phyloP scores from a whole-genome alignment of 108 stramenopile genomes.

The Cyclostephanos invisitatus region DNA sequence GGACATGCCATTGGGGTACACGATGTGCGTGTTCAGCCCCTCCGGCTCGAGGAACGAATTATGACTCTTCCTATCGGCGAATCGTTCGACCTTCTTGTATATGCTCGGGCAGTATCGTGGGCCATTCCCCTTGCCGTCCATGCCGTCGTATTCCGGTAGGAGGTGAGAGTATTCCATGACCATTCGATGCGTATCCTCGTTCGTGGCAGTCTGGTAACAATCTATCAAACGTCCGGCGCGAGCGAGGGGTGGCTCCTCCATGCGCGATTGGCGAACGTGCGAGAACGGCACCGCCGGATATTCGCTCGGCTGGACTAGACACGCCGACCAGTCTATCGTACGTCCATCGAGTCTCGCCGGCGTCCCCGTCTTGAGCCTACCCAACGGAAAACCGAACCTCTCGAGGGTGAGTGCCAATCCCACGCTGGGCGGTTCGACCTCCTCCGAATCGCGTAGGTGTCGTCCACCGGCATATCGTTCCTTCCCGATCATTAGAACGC shows the following conservation, averaged over 20 bases:
- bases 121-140: constrained; percentile 90
- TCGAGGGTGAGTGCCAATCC: constrained; percentile 92
- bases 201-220: constrained; percentile 85
- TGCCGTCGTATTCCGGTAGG: constrained; percentile 90
- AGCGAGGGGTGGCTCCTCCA: constrained; percentile 73
- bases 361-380: constrained; percentile 96
- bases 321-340: constrained; percentile 92
- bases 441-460: constrained; percentile 90
- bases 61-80: constrained; percentile 91
- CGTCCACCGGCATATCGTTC: constrained; percentile 92
- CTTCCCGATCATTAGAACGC: constrained; percentile 82
- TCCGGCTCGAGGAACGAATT: constrained; percentile 98
- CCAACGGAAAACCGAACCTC: constrained; percentile 85
- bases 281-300: constrained; percentile 82
- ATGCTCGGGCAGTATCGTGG: constrained; percentile 97
- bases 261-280: constrained; percentile 79
- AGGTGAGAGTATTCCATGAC: constrained; percentile 87
- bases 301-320: constrained; percentile 87
- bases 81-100: constrained; percentile 93
- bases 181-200: constrained; percentile 89
- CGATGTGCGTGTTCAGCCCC: constrained; percentile 92
- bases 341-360: constrained; percentile 92
- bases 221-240: constrained; percentile 59
- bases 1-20: constrained; percentile 98
- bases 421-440: constrained; percentile 92